Evolutionary conservation across 352 stramenopile species (phyloP).

Genomic region (Hyaloperonospora brassicae): DNA sequence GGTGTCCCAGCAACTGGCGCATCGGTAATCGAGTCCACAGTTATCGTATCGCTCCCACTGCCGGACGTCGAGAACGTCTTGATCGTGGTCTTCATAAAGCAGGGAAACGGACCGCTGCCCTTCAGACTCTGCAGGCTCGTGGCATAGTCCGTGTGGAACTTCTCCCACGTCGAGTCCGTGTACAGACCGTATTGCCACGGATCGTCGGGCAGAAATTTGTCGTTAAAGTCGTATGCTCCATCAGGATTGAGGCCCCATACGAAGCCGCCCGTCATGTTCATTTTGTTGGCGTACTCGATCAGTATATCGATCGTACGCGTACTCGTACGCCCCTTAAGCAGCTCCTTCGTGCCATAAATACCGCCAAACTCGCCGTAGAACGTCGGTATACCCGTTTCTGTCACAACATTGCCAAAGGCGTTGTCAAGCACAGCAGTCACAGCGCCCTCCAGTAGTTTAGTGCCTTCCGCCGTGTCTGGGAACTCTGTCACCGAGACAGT

Average conservation of each 20-base stretch:
- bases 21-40: conserved; percentile 18
- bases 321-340: conserved; percentile 48
- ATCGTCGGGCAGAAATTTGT: conserved; percentile 49
- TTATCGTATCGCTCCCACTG: conserved; percentile 24
- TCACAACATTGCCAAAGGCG: conserved; percentile 53
- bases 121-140: conserved; percentile 51
- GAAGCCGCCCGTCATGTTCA: conserved; percentile 70
- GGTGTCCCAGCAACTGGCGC: conserved; percentile 19
- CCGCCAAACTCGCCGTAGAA: conserved; percentile 79
- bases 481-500: conserved; percentile 52
- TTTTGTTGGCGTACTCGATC: conserved; percentile 56
- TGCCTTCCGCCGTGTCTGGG: conserved; percentile 51
- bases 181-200: conserved; percentile 72
- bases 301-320: conserved; percentile 66
- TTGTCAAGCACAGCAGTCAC: conserved; percentile 57
- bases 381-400: conserved; percentile 39
- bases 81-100: conserved; percentile 40
- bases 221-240: conserved; percentile 68
- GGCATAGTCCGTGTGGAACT: conserved; percentile 68
- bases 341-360: conserved; percentile 60
- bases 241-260: conserved; percentile 78
- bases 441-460: conserved; percentile 41
- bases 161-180: conserved; percentile 49
- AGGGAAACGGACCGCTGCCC: conserved; percentile 67
- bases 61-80: conserved; percentile 21